These are phyloP conservation scores for Conidiobolus coronatus DNA, from an alignment of 371 early-diverging fungal genomes.

Conservation along the genomic window DNA sequence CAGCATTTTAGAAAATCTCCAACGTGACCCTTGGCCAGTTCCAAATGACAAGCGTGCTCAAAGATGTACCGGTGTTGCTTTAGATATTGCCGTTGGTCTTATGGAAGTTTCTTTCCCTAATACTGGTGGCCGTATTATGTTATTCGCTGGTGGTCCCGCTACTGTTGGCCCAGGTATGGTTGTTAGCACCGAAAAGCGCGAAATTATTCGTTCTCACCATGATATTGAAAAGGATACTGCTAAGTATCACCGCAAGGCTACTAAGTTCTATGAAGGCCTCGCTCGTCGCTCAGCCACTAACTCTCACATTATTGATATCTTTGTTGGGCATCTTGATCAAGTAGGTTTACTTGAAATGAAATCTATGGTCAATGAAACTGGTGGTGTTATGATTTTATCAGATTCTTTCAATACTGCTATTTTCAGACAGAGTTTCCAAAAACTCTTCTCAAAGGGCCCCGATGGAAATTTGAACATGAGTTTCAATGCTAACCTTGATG, in stretches of 20 bases:
- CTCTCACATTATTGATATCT: slow-evolving; percentile 73
- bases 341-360: slow-evolving; percentile 97
- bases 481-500: slow-evolving; percentile 96
- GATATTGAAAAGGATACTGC: slow-evolving; percentile 92
- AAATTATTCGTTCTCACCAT: slow-evolving; percentile 91
- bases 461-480: slow-evolving; percentile 80
- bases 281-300: slow-evolving; percentile 70
- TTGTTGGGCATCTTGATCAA: slow-evolving; percentile 86
- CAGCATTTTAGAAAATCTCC: slow-evolving; percentile 83
- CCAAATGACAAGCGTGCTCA: slow-evolving; percentile 80
- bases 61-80: slow-evolving; percentile 95
- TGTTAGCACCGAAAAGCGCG: slow-evolving; percentile 78
- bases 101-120: slow-evolving; percentile 63
- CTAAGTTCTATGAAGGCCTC: slow-evolving; percentile 82
- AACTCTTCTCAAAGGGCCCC: slow-evolving; percentile 73
- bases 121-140: slow-evolving; percentile 85
- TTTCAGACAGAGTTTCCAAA: slow-evolving; percentile 91
- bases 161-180: slow-evolving; percentile 98
- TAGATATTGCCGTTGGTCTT: slow-evolving; percentile 87
- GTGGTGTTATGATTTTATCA: slow-evolving; percentile 89
- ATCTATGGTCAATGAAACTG: slow-evolving; percentile 72
- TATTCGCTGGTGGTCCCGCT: slow-evolving; percentile 95
- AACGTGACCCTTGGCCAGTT: slow-evolving; percentile 98
- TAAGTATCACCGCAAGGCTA: slow-evolving; percentile 77
- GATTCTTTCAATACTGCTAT: slow-evolving; percentile 91